Evolutionary conservation across 352 stramenopile species (phyloP), one percentile per base, ranked within the genome.

Genomic region (Pythium aphanidermatum): DNA sequence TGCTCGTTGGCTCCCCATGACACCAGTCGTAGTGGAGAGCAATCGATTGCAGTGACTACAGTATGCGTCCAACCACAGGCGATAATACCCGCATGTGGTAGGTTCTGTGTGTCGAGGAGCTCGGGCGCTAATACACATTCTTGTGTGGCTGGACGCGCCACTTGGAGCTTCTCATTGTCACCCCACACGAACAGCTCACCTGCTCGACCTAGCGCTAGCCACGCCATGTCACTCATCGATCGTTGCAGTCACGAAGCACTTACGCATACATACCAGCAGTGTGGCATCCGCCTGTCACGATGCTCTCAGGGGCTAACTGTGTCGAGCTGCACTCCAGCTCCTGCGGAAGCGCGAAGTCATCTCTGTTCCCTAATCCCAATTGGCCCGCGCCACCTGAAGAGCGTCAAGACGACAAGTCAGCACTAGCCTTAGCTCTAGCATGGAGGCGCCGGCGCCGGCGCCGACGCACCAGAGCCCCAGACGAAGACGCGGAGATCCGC

Each of bases 21-120:
- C 25, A 35, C 12, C 4, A 82, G 24, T 65, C 57, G 46, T 7
- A 41, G 42, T 40, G 10, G 26, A 19, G 9, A n/a, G 8, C 12
- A 60, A 40, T 23, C 55, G 27, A 4, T 29, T 11, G 20, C 42
- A 16, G 68, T 49, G 23, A 53, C 70, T n/a, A 93, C 19, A 2
- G 78, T 87, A 45, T 70, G 65, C 52, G 65, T 82, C 81, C 81
- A 93, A 1, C 81, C 81, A 33, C 78, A 93, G n/a, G 60, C 70
- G 14, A 83, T 68, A 4, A 73, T 37, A 25, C 53, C n/a, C n/a
- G n/a, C n/a, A n/a, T n/a, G n/a, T n/a, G n/a, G n/a, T n/a, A 21
- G 6, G 36, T 25, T 6, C 12, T 14, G 10, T 3, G 1, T 12
- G 24, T 38, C 46, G 46, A 28, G 36, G 12, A 28, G 23, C 10